phyloP scores from a whole-genome alignment of 257 asterid genomes.

The Solanum boliviense region DNA sequence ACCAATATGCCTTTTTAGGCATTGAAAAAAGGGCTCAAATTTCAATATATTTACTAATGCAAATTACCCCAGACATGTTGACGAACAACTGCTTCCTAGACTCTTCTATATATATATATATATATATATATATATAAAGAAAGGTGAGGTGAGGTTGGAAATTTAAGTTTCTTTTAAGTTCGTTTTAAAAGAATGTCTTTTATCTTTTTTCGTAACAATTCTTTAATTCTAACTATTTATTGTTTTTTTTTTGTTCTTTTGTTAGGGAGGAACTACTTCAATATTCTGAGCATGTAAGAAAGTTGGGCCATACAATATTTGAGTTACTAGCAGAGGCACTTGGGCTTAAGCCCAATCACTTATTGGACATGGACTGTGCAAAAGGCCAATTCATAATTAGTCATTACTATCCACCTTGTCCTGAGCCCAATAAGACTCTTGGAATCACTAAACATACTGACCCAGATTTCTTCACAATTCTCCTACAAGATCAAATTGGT shows the following conservation, averaged over 20 bases:
- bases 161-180: too few relatives aligned
- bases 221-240: neutral
- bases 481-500: constrained; percentile 9
- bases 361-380: constrained; percentile 10
- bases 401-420: constrained; percentile 14
- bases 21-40: too few relatives aligned
- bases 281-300: neutral
- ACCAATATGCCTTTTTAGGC: too few relatives aligned
- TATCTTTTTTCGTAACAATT: too few relatives aligned
- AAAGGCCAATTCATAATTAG: neutral
- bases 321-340: constrained; percentile 8
- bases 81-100: too few relatives aligned
- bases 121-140: too few relatives aligned
- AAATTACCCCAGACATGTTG: too few relatives aligned
- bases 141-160: neutral
- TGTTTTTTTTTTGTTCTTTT: fast-evolving
- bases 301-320: neutral
- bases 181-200: too few relatives aligned
- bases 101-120: too few relatives aligned
- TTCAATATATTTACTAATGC: too few relatives aligned
- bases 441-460: constrained; percentile 6
- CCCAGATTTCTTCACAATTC: constrained; percentile 11
- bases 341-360: constrained; percentile 3
- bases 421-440: constrained; percentile 5
- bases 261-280: neutral